Evolutionary conservation across 2,329 filamentous ascomycete genomes (phyloP), one percentile per base, ranked within the genome.

Genomic region (Paecilomyces sp.): DNA sequence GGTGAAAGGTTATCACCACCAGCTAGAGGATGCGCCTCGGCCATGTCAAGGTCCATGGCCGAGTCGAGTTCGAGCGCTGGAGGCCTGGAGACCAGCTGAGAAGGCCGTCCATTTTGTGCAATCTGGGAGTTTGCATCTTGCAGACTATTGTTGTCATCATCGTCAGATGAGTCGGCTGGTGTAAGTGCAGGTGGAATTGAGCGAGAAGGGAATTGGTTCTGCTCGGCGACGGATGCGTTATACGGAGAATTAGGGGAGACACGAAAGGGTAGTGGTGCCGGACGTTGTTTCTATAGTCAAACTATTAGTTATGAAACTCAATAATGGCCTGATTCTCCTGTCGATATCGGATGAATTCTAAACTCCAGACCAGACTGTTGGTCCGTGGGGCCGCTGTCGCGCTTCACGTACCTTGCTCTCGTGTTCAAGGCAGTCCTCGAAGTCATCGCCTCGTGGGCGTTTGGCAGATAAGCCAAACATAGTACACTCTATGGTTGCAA

Each of bases 361-460:
- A 47, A 15, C 18, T 18, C n/a, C 15, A n/a, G n/a, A 15, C 18
- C 41, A 18, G 41, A 11, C 18, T 8, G 8, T 8, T 47, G n/a
- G 41, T 47, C 41, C 50, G 47, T 53, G 52, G 55, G 34, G 24
- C 8, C 4, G 30, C n/a, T 7, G 31, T 15, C 41, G 55, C 5
- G 22, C 22, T 11, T 25, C 18, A 65, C 61, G 7, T 60, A 71
- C 70, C 69, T 72, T 72, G 22, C 57, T 65, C 52, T 65, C 68
- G 57, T 60, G 66, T 28, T 57, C 28, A n/a, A 53, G 51, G 33
- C 55, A 56, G n/a, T 89, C n/a, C 72, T 83, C 61, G 85, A 89
- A 71, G 79, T 88, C 63, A 71, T 88, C 54, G 11, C 69, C 69
- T 58, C 70, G 66, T 47, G 56, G 67, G 47, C 70, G 69, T 59